Conservation (phyloP, 495 filamentous ascomycete species). For the Lepidopterella palustris region DNA sequence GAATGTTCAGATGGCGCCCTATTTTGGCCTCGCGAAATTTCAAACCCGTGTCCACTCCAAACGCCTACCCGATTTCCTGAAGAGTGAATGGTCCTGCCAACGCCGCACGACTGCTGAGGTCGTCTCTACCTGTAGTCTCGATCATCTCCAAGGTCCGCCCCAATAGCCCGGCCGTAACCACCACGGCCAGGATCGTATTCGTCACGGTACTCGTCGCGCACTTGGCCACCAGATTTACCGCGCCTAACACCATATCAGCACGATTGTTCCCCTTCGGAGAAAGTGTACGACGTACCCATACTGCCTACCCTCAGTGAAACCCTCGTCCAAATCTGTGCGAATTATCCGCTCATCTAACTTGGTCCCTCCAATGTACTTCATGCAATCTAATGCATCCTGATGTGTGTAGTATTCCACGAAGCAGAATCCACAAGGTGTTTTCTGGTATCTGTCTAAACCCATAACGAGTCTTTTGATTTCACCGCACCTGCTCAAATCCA, state of each 20-base stretch:
- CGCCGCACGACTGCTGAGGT: too few species aligned
- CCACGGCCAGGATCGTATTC: slow-evolving; percentile 93
- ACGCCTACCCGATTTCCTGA: not conserved
- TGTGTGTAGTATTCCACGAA: slow-evolving; percentile 99
- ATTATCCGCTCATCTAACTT: slow-evolving; percentile 97
- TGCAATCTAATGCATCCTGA: slow-evolving; percentile 89
- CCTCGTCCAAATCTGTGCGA: slow-evolving; percentile 91
- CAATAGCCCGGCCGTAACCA: slow-evolving; percentile 55
- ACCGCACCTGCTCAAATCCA: slow-evolving; percentile 56
- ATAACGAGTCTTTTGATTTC: slow-evolving; percentile 98
- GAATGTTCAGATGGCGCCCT: not conserved
- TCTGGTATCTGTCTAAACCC: slow-evolving; percentile 92
- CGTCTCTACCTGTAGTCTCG: not conserved
- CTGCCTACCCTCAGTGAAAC: slow-evolving; percentile 91
- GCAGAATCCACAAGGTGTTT: slow-evolving; percentile 98
- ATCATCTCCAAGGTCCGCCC: slow-evolving; percentile 25
- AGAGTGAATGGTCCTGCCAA: too few species aligned
- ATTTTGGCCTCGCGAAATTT: not conserved
- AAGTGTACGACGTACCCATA: slow-evolving; percentile 57
- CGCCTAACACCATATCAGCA: slow-evolving; percentile 39
- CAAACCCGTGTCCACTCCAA: not conserved
- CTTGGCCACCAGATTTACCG: slow-evolving; percentile 91
- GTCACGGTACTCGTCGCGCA: slow-evolving; percentile 94
- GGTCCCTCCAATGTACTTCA: slow-evolving; percentile 98
- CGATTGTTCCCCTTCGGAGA: slow-evolving; percentile 5